Conservation (phyloP, 2,329 filamentous ascomycete species). For the Chaetomium sp. region DNA sequence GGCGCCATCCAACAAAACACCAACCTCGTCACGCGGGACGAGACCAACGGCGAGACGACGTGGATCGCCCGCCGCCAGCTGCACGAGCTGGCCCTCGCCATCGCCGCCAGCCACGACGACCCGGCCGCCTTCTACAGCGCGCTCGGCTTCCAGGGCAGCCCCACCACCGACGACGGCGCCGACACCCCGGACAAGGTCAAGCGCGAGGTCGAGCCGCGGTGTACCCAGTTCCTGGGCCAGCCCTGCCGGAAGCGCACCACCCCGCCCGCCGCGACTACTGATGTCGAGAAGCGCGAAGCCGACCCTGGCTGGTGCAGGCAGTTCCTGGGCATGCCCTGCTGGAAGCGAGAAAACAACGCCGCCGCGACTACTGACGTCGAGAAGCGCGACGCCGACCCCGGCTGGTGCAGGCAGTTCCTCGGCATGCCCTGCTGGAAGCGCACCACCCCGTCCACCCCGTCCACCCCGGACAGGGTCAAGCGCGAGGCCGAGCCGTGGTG, state of each 20-base stretch:
- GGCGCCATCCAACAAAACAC: constrained; percentile 35
- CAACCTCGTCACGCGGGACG: constrained; percentile 38
- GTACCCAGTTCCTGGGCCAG: constrained; percentile 43
- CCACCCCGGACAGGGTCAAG: too few species aligned
- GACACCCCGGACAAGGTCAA: constrained; percentile 6
- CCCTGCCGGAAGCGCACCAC: constrained; percentile 41
- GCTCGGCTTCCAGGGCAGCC: constrained; percentile 38
- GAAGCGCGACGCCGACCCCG: constrained; percentile 10
- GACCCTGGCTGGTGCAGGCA: constrained; percentile 35
- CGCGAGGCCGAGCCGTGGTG: too few species aligned
- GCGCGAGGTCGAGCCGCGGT: constrained; percentile 37
- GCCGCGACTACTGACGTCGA: constrained; percentile 6
- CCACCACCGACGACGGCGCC: constrained; percentile 25
- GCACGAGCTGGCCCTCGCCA: constrained; percentile 44
- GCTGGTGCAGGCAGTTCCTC: constrained; percentile 41
- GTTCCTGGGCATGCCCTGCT: constrained; percentile 47
- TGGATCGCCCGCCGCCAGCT: constrained; percentile 45
- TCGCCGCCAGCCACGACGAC: constrained; percentile 40
- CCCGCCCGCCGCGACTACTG: neutral
- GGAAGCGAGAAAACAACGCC: constrained; percentile 16
- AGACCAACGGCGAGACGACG: constrained; percentile 41
- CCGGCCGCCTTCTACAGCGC: constrained; percentile 40
- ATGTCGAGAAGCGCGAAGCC: constrained; percentile 1
- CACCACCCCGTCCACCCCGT: too few species aligned
- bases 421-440: constrained; percentile 45